These are phyloP conservation scores for Mucor circinelloides DNA, from an alignment of 371 early-diverging fungal genomes.

Conservation along the genomic window DNA sequence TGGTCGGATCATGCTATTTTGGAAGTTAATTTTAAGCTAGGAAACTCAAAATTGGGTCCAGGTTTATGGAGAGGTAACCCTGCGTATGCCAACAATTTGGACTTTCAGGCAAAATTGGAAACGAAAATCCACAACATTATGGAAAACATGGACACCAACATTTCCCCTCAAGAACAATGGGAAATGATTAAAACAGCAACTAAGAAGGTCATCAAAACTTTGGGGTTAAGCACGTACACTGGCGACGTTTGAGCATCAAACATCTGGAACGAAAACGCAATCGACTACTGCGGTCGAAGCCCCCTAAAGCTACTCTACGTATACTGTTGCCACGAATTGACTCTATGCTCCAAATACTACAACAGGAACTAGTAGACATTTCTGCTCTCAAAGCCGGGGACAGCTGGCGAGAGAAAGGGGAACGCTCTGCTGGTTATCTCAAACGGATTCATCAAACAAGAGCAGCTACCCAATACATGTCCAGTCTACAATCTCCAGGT, in stretches of 20 bases:
- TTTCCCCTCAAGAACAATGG: not conserved
- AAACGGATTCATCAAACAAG: too few relatives aligned
- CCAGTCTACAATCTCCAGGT: too few relatives aligned
- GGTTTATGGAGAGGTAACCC: not conserved
- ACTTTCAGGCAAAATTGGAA: not conserved
- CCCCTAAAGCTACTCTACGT: not conserved
- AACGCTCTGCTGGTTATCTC: too few relatives aligned
- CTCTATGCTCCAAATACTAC: not conserved
- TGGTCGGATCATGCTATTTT: constrained; percentile 16
- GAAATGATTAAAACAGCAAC: not conserved
- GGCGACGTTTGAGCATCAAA: too few relatives aligned
- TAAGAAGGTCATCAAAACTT: not conserved
- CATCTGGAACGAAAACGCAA: too few relatives aligned
- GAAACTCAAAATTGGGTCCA: not conserved
- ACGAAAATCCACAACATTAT: not conserved
- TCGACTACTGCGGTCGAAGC: not conserved
- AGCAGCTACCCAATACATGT: too few relatives aligned
- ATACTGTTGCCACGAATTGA: not conserved
- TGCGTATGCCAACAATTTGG: not conserved
- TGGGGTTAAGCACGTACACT: not conserved
- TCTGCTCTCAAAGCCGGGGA: too few relatives aligned
- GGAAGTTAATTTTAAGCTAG: too few relatives aligned
- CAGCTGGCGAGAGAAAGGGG: too few relatives aligned
- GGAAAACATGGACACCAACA: not conserved
- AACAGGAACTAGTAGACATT: not conserved